Conservation (phyloP, 2,329 filamentous ascomycete species). For the Fusarium foetens region DNA sequence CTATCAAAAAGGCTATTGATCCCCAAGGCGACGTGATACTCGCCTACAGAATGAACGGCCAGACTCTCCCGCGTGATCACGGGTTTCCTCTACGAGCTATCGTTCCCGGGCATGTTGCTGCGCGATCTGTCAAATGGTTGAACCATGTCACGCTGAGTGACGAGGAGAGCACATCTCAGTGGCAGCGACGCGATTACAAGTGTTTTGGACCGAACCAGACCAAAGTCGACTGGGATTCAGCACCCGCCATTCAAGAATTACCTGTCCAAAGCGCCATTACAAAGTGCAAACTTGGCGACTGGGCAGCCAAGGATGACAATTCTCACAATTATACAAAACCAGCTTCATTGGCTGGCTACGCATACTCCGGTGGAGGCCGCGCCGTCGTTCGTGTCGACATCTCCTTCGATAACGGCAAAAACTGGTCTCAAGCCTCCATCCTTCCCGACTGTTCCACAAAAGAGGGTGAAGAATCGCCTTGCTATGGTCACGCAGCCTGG, state of each 20-base stretch:
- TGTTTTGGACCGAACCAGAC: slow-evolving; percentile 72
- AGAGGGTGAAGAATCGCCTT: slow-evolving; percentile 42
- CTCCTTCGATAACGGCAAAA: slow-evolving; percentile 69
- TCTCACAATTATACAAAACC: slow-evolving; percentile 20
- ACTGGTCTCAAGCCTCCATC: slow-evolving; percentile 72
- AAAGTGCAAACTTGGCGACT: slow-evolving; percentile 55
- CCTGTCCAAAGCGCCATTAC: slow-evolving; percentile 76
- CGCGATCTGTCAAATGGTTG: slow-evolving; percentile 76
- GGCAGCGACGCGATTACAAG: slow-evolving; percentile 76
- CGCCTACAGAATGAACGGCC: slow-evolving; percentile 74
- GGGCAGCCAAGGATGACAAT: slow-evolving; percentile 26
- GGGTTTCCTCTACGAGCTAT: slow-evolving; percentile 72
- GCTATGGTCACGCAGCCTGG: slow-evolving; percentile 64
- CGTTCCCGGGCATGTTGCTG: slow-evolving; percentile 73
- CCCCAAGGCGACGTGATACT: slow-evolving; percentile 72
- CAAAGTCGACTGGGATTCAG: slow-evolving; percentile 69
- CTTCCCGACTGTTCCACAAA: slow-evolving; percentile 58
- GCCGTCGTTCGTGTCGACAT: slow-evolving; percentile 75
- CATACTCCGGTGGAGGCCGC: slow-evolving; percentile 74
- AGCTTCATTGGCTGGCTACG: slow-evolving; percentile 68
- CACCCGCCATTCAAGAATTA: slow-evolving; percentile 74
- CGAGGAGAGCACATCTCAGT: slow-evolving; percentile 72
- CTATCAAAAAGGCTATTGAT: slow-evolving; percentile 67
- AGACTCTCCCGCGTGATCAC: slow-evolving; percentile 70
- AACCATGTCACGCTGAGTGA: slow-evolving; percentile 71